phyloP scores from a whole-genome alignment of 805 yeast species.

The Maudiozyma serrabonitensis region DNA sequence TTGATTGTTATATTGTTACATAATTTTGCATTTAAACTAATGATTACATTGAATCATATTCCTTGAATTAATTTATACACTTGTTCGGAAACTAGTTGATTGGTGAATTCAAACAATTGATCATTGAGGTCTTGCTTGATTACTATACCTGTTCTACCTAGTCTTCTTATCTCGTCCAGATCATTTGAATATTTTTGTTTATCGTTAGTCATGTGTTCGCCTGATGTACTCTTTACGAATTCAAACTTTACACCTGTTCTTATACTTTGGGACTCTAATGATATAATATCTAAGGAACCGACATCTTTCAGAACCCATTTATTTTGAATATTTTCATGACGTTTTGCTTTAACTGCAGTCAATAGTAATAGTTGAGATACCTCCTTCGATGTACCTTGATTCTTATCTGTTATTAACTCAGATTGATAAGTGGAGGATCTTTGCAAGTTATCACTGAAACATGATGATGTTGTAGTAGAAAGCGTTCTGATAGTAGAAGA shows the following conservation, averaged over 20 bases:
- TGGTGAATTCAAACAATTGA: constrained; percentile 22
- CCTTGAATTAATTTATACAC: constrained; percentile 13
- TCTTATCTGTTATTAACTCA: constrained; percentile 1
- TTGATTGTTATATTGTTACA: background rate
- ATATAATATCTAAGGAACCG: constrained; percentile 14
- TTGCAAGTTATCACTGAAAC: constrained; percentile 8
- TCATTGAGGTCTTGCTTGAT: constrained; percentile 8
- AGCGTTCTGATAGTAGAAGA: constrained; percentile 22
- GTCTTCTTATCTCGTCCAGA: constrained; percentile 13
- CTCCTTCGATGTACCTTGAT: background rate
- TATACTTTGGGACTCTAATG: constrained; percentile 13
- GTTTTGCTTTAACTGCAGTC: constrained; percentile 18
- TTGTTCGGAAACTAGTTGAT: constrained; percentile 17
- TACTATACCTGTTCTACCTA: constrained; percentile 24
- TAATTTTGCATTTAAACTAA: background rate
- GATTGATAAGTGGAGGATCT: constrained; percentile 9
- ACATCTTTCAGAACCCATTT: constrained; percentile 17
- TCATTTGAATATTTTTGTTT: constrained; percentile 6
- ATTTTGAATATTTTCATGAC: constrained; percentile 10
- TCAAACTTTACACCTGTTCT: constrained; percentile 14
- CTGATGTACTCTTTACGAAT: background rate
- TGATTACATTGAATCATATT: background rate
- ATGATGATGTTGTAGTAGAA: constrained; percentile 18
- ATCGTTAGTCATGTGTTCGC: background rate
- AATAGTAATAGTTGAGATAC: constrained; percentile 7